A percentile compares a stretch with the other conserved stretches of the same genome.
These are phyloP conservation scores for Castanea crenata DNA, from an alignment of 306 rosid genomes.

Conservation along the genomic window DNA sequence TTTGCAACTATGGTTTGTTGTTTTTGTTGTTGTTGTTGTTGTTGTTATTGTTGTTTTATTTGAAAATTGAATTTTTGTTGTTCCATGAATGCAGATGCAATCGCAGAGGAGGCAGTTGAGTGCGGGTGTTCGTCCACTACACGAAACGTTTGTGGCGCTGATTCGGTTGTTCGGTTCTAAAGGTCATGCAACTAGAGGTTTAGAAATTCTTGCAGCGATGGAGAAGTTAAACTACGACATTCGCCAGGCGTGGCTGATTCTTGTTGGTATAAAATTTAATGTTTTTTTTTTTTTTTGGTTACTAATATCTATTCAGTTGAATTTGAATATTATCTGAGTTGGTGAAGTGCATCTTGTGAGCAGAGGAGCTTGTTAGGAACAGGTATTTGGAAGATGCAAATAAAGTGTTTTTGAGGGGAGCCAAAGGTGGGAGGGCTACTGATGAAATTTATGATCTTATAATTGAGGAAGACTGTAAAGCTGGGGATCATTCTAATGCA, in stretches of 20 bases:
- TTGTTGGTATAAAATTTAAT: slow-evolving; percentile 48
- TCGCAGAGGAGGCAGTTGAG: slow-evolving; percentile 74
- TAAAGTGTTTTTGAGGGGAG: slow-evolving; percentile 74
- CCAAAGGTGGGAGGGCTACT: slow-evolving; percentile 82
- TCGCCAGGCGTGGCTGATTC: slow-evolving; percentile 85
- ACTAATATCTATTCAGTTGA: neutral
- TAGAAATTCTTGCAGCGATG: slow-evolving; percentile 87
- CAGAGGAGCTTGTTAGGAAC: slow-evolving; percentile 76
- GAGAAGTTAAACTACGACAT: slow-evolving; percentile 74
- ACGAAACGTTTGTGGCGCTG: slow-evolving; percentile 77
- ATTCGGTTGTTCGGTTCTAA: slow-evolving; percentile 71
- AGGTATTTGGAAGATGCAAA: slow-evolving; percentile 81
- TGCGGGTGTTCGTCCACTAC: slow-evolving; percentile 89
- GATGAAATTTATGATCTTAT: slow-evolving; percentile 78
- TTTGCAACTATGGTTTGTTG: too few relatives aligned
- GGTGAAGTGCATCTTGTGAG: slow-evolving; percentile 12
- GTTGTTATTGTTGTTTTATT: too few relatives aligned
- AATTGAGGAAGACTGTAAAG: slow-evolving; percentile 77
- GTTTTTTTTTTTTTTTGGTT: neutral
- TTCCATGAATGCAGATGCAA: slow-evolving; percentile 54
- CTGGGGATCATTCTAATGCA: slow-evolving; percentile 86
- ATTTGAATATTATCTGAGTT: slow-evolving; percentile 11
- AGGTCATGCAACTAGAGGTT: slow-evolving; percentile 61
- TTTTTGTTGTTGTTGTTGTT: too few relatives aligned
- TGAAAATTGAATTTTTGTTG: neutral